Percentiles rank a stretch among this genome's conserved stretches.
phyloP scores from a whole-genome alignment of 2,329 filamentous ascomycete species.

The Neofusicoccum parvum region DNA sequence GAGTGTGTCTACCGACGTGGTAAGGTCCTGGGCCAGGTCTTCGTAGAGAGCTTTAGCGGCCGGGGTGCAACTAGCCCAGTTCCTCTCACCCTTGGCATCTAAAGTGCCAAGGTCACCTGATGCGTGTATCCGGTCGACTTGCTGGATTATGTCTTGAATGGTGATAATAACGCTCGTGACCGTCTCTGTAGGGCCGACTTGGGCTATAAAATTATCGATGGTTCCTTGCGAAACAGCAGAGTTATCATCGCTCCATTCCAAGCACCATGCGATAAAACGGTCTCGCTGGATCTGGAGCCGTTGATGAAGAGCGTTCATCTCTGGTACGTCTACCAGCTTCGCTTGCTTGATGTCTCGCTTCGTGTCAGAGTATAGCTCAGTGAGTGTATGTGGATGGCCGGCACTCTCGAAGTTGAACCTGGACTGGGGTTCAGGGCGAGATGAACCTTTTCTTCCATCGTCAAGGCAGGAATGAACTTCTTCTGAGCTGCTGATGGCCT shows the following conservation, averaged over 20 bases:
- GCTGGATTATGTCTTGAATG: conserved; percentile 77
- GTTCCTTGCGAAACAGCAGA: conserved; percentile 60
- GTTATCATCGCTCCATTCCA: conserved; percentile 76
- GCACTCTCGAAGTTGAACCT: too few species aligned
- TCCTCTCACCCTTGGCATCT: conserved; percentile 40
- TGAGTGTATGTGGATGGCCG: conserved; percentile 45
- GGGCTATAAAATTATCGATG: conserved; percentile 70
- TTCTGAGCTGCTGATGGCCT: too few species aligned
- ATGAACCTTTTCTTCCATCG: too few species aligned
- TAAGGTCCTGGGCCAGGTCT: conserved; percentile 73
- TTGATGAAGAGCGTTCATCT: conserved; percentile 71
- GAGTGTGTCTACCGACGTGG: conserved; percentile 75
- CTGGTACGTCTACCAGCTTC: conserved; percentile 62
- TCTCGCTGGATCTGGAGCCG: conserved; percentile 81
- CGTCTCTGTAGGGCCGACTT: conserved; percentile 72
- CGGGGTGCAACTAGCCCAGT: conserved; percentile 52
- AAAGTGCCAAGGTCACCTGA: conserved; percentile 34
- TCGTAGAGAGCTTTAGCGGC: conserved; percentile 75
- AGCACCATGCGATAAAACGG: conserved; percentile 74
- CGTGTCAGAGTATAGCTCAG: conserved; percentile 77
- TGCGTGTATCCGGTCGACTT: conserved; percentile 73
- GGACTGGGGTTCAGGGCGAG: too few species aligned
- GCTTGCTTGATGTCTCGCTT: conserved; percentile 73
- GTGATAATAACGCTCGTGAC: conserved; percentile 78
- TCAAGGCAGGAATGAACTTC: too few species aligned